Evolutionary conservation across 2,329 filamentous ascomycete species (phyloP).

Genomic region (Microdochium nivale): DNA sequence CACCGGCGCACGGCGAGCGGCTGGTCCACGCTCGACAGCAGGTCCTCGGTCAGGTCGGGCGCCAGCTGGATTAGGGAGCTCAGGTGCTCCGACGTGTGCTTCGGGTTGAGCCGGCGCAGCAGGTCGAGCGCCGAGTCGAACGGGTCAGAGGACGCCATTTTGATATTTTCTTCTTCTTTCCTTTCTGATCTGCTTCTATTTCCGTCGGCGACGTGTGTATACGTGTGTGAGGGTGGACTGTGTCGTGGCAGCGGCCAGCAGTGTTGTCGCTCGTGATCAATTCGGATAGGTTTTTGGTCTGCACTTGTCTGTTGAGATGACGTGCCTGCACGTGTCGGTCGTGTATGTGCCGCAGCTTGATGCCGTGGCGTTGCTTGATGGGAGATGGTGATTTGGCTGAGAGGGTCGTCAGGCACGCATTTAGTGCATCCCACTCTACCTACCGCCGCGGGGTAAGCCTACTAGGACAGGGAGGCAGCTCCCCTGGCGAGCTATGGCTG

Average conservation of each 20-base stretch:
- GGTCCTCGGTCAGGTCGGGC: conserved; percentile 90
- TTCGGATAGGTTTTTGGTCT: not conserved
- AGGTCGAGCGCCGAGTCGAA: conserved; percentile 86
- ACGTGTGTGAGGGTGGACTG: not conserved
- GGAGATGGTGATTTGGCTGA: not conserved
- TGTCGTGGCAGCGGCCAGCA: not conserved
- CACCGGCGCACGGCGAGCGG: conserved; percentile 82
- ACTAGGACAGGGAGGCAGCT: not conserved
- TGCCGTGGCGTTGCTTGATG: not conserved
- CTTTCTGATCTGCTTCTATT: too few species aligned
- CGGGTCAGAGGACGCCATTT: conserved; percentile 50
- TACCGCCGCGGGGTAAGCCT: not conserved
- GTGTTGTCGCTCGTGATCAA: not conserved
- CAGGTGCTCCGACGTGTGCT: conserved; percentile 82
- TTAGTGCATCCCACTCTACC: not conserved
- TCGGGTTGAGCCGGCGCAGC: conserved; percentile 93
- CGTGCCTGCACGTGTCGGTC: not conserved
- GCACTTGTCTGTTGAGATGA: not conserved
- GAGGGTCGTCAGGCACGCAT: not conserved
- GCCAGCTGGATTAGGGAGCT: conserved; percentile 80
- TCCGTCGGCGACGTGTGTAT: too few species aligned
- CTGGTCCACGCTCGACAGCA: conserved; percentile 95
- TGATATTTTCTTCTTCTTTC: too few species aligned
- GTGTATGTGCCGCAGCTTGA: not conserved
- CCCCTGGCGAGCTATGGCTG: not conserved